Evolutionary conservation across 768 basidiomycete species (phyloP).

Genomic region (Pholiota molesta): DNA sequence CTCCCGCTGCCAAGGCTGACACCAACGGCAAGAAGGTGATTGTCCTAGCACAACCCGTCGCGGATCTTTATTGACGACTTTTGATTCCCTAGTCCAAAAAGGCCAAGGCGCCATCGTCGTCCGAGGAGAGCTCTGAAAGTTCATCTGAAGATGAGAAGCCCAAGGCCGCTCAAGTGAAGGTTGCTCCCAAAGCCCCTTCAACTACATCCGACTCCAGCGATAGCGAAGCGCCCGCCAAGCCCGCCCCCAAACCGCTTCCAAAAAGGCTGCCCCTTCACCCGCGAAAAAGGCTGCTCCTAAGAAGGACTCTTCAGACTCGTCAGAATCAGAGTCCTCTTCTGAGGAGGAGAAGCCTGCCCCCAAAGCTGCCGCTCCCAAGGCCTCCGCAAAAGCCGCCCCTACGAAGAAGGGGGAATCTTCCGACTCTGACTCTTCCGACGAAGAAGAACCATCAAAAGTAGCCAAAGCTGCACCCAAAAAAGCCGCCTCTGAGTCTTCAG

Average conservation of each 20-base stretch:
- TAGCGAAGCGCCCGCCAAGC: constrained; percentile 31
- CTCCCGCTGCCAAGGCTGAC: constrained; percentile 19
- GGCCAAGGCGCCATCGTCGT: constrained; percentile 30
- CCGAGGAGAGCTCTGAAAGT: constrained; percentile 49
- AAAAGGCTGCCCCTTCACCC: constrained; percentile 14
- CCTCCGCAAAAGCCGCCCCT: constrained; percentile 20
- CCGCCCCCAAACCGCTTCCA: constrained; percentile 26
- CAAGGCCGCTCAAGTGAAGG: constrained; percentile 55
- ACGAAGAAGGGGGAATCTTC: constrained; percentile 23
- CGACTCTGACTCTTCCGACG: constrained; percentile 28
- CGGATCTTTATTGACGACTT: constrained; percentile 5
- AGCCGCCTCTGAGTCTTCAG: constrained; percentile 16
- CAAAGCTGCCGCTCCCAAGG: constrained; percentile 9
- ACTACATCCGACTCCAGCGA: constrained; percentile 39
- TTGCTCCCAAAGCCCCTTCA: constrained; percentile 37
- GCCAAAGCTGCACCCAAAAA: constrained; percentile 29
- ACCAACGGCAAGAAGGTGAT: constrained; percentile 33
- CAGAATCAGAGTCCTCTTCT: constrained; percentile 21
- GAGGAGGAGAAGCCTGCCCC: constrained; percentile 18
- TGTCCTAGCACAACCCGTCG: background rate
- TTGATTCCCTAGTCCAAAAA: constrained; percentile 30
- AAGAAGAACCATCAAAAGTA: constrained; percentile 19
- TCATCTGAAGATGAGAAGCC: constrained; percentile 58
- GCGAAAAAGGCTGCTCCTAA: constrained; percentile 19
- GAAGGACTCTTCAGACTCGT: constrained; percentile 14